A percentile compares a stretch with the other conserved stretches of the same genome.
Conservation (phyloP, 176 grass and related monocot genomes). For the Hyparrhenia diplandra region DNA sequence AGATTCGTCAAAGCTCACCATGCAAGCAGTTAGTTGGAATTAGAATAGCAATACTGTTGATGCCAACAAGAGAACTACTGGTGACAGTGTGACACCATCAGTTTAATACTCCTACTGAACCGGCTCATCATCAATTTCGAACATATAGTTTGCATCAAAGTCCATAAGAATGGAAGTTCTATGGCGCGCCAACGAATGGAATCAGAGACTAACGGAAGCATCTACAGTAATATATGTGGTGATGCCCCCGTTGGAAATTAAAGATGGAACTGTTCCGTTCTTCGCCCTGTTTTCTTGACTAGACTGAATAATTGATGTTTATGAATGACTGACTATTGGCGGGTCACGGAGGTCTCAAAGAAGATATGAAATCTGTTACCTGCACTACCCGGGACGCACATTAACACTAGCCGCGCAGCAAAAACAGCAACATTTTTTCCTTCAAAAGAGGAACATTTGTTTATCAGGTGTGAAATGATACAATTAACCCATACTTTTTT, state of each 20-base stretch:
- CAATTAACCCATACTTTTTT: too few species aligned
- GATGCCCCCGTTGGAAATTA: neutral
- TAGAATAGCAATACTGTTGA: neutral
- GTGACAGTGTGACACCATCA: neutral
- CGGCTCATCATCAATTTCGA: neutral
- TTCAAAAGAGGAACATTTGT: too few species aligned
- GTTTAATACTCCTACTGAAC: neutral
- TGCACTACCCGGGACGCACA: neutral
- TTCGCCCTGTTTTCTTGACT: neutral
- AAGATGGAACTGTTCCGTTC: neutral
- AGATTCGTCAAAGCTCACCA: neutral
- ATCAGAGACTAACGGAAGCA: too few species aligned
- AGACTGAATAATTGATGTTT: neutral
- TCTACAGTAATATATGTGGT: neutral
- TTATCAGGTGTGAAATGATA: too few species aligned
- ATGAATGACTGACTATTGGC: neutral
- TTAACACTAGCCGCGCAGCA: neutral
- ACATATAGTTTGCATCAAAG: neutral
- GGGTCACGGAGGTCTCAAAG: neutral
- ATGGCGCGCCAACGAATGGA: neutral
- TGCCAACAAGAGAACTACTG: conserved; percentile 1
- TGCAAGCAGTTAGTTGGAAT: neutral
- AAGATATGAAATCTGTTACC: neutral
- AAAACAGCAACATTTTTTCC: neutral
- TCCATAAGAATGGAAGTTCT: neutral